A percentile compares a stretch with the other conserved stretches of the same genome.
phyloP scores from a whole-genome alignment of 805 yeast genomes.

The Myxozyma mucilagina region DNA sequence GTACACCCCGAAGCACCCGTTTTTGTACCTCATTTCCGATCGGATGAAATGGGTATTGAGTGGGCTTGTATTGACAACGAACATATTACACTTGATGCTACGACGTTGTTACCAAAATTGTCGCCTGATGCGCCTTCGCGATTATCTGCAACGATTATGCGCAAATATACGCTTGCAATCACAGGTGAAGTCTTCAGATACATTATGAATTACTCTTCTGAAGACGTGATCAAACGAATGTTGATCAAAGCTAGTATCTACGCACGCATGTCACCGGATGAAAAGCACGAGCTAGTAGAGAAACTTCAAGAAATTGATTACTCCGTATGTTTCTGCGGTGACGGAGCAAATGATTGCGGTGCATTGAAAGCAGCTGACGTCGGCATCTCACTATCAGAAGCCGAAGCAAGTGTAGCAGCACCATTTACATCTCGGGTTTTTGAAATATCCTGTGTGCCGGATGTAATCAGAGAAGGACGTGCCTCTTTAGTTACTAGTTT shows the following conservation, averaged over 20 bases:
- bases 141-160: slow-evolving; percentile 41
- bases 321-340: slow-evolving; percentile 97
- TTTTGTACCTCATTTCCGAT: slow-evolving; percentile 59
- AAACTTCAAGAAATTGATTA: slow-evolving; percentile 81
- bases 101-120: slow-evolving; percentile 48
- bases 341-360: slow-evolving; percentile 99
- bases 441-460: slow-evolving; percentile 89
- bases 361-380: slow-evolving; percentile 97
- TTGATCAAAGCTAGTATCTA: slow-evolving; percentile 73
- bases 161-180: slow-evolving; percentile 70
- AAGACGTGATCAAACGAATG: slow-evolving; percentile 47
- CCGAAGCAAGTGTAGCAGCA: slow-evolving; percentile 98
- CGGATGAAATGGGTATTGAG: slow-evolving; percentile 27
- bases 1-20: slow-evolving; percentile 50
- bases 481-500: slow-evolving; percentile 93
- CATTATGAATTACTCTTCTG: slow-evolving; percentile 55
- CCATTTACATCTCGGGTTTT: slow-evolving; percentile 91
- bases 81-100: slow-evolving; percentile 58
- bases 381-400: slow-evolving; percentile 93
- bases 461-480: slow-evolving; percentile 90
- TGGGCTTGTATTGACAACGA: slow-evolving; percentile 50
- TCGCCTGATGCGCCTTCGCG: slow-evolving; percentile 23
- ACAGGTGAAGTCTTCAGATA: slow-evolving; percentile 91
- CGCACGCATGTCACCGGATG: slow-evolving; percentile 99
- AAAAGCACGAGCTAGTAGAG: slow-evolving; percentile 91